A percentile compares a stretch with the other conserved stretches of the same genome.
Evolutionary conservation across 257 asterid species (phyloP).

Genomic region (Solanum appendiculatum): DNA sequence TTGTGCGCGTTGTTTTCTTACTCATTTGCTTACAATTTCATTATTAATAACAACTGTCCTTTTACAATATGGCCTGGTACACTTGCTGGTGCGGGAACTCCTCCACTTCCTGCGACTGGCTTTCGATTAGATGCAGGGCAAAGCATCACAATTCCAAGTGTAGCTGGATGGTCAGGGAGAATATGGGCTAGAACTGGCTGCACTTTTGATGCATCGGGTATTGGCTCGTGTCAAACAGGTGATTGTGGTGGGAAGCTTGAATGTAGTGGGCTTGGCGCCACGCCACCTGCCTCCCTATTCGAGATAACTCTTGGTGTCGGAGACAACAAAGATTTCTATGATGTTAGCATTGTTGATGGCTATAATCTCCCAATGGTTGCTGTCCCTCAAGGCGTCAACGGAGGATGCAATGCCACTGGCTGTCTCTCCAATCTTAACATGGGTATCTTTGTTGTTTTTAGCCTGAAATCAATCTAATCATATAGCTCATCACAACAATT

Average conservation of each 20-base stretch:
- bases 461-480: no score
- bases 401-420: conserved; percentile 72
- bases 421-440: conserved; percentile 57
- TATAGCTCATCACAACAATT: no score
- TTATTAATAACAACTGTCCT: conserved; percentile 54
- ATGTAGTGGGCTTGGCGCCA: conserved; percentile 62
- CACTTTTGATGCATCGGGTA: conserved; percentile 49
- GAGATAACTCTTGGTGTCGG: conserved; percentile 71
- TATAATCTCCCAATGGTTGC: conserved; percentile 66
- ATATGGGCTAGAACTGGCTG: conserved; percentile 91
- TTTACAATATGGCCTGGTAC: conserved; percentile 80
- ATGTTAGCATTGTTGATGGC: conserved; percentile 75
- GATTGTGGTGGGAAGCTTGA: conserved; percentile 75
- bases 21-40: conserved; percentile 37
- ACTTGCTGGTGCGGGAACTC: conserved; percentile 60
- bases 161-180: conserved; percentile 79
- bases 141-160: conserved; percentile 34
- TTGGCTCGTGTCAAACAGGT: conserved; percentile 71
- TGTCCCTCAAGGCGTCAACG: conserved; percentile 34
- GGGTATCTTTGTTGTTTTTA: conserved; percentile 24
- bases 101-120: conserved; percentile 62
- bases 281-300: conserved; percentile 75
- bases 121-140: conserved; percentile 52
- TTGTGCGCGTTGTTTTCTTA: conserved; percentile 9
- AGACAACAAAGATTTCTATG: conserved; percentile 55